A percentile compares a stretch with the other conserved stretches of the same genome.
Conservation (phyloP, 768 basidiomycete genomes). For the Basidioascus undulatus region DNA sequence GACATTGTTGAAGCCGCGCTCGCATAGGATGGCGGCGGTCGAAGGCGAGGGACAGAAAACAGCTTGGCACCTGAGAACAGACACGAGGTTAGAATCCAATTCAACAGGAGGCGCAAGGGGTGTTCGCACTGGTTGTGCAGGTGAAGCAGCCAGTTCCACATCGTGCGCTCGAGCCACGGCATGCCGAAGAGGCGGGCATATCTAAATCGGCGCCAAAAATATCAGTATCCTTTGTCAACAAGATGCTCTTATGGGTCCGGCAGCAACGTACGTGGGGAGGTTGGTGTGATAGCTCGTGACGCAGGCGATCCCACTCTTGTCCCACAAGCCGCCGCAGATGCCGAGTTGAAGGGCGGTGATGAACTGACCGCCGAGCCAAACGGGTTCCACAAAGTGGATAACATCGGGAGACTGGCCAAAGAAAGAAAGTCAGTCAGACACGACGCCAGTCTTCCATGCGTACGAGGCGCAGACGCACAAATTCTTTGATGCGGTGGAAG, state of each 20-base stretch:
- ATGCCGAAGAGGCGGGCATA: slow-evolving; percentile 24
- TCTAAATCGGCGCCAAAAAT: too few relatives aligned
- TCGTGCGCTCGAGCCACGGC: slow-evolving; percentile 20
- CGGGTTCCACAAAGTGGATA: slow-evolving; percentile 23
- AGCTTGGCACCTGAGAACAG: too few relatives aligned
- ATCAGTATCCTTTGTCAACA: not conserved
- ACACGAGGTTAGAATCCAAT: slow-evolving; percentile 18
- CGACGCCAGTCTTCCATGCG: too few relatives aligned
- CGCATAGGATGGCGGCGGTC: slow-evolving; percentile 18
- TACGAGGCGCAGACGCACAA: too few relatives aligned
- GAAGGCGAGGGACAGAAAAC: slow-evolving; percentile 23
- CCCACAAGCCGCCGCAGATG: slow-evolving; percentile 8
- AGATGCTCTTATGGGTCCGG: not conserved
- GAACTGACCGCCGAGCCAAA: slow-evolving; percentile 25
- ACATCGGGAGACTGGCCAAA: slow-evolving; percentile 17
- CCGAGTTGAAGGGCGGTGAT: slow-evolving; percentile 5
- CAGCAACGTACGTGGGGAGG: slow-evolving; percentile 15
- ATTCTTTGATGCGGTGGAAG: slow-evolving; percentile 18
- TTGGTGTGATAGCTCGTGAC: slow-evolving; percentile 23
- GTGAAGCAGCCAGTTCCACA: slow-evolving; percentile 16
- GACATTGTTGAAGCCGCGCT: slow-evolving; percentile 16
- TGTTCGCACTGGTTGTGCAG: slow-evolving; percentile 14
- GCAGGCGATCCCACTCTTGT: slow-evolving; percentile 10
- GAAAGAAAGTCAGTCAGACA: not conserved
- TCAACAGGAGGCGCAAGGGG: too few relatives aligned